Percentiles rank a stretch among this genome's conserved stretches.
Conservation (phyloP, 2,329 filamentous ascomycete species). For the Diaporthe ampelina region DNA sequence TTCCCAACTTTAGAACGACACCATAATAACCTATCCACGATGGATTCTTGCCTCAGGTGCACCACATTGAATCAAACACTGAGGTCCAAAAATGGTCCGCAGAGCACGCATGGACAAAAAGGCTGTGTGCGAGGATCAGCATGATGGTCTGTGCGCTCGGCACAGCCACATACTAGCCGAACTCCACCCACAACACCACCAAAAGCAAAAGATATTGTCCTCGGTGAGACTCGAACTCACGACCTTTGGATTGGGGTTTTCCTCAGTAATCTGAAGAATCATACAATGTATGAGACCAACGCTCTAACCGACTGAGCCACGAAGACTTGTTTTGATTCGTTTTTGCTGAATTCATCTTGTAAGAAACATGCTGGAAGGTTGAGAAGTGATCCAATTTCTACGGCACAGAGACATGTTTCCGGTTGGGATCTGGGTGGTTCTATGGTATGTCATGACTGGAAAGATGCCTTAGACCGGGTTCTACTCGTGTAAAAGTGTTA, state of each 20-base stretch:
- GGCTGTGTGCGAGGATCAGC: not conserved
- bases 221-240: slow-evolving; percentile 42
- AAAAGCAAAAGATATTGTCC: slow-evolving; percentile 30
- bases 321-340: slow-evolving; percentile 42
- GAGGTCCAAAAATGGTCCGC: not conserved
- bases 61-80: not conserved
- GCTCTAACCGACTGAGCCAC: slow-evolving; percentile 57
- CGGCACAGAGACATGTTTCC: not conserved
- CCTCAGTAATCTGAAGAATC: slow-evolving; percentile 5
- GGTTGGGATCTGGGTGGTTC: not conserved
- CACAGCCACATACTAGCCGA: not conserved
- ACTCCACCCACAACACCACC: not conserved
- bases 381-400: not conserved
- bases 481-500: no score
- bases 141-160: not conserved
- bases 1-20: not conserved
- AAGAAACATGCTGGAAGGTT: not conserved
- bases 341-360: rapidly evolving
- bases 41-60: no score
- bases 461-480: not conserved
- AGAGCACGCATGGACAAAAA: not conserved
- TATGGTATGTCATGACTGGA: not conserved
- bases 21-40: not conserved
- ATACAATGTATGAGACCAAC: slow-evolving; percentile 52
- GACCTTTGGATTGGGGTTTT: slow-evolving; percentile 52